phyloP scores from a whole-genome alignment of 257 asterid genomes.

The Solanum chiquidenum region DNA sequence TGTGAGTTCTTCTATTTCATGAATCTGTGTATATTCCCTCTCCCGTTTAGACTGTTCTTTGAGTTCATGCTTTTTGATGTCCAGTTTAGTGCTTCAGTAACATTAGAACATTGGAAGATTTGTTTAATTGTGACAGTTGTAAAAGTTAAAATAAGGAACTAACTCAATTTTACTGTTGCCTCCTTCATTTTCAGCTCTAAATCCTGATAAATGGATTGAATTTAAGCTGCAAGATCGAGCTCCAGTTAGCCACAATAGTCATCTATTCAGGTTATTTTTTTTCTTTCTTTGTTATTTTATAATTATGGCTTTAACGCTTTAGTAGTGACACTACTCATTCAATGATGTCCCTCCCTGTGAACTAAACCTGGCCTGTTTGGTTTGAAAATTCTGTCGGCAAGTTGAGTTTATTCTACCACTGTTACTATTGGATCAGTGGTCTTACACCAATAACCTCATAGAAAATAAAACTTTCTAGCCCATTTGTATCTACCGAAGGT shows the following conservation, averaged over 20 bases:
- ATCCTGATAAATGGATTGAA: conserved; percentile 82
- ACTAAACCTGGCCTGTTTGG: not conserved
- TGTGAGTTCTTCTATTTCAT: not conserved
- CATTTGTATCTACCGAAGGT: not conserved
- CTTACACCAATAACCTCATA: not conserved
- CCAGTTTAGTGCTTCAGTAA: not conserved
- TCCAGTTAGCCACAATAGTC: conserved; percentile 88
- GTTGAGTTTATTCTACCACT: not conserved
- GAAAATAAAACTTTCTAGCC: not conserved
- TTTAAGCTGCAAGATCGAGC: conserved; percentile 87
- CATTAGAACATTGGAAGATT: not conserved
- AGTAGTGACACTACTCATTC: not conserved
- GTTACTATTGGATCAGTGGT: not conserved
- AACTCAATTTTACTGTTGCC: not conserved
- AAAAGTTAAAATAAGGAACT: not conserved
- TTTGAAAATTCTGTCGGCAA: not conserved
- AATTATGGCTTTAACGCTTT: not conserved
- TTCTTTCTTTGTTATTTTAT: not conserved
- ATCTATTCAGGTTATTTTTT: conserved; percentile 61
- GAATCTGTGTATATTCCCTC: not conserved
- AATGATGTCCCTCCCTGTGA: not conserved
- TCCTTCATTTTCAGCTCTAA: conserved; percentile 54
- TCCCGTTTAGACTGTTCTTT: not conserved
- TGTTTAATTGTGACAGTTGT: not conserved
- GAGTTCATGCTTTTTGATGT: not conserved